phyloP scores from a whole-genome alignment of 2,329 filamentous ascomycete genomes.

The Penicillium sp. region DNA sequence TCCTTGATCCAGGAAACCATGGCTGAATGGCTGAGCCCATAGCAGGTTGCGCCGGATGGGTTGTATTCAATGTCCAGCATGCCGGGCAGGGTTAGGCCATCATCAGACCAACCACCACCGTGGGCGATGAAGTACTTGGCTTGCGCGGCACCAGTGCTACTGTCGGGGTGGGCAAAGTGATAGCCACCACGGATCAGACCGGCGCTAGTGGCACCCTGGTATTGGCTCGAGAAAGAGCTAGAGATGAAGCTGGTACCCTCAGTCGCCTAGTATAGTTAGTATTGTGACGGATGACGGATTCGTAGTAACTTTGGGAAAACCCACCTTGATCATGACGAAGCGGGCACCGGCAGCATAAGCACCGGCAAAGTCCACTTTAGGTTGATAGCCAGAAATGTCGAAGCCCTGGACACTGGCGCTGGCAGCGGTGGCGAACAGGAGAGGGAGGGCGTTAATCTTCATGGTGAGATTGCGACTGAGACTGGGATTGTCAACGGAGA shows the following conservation, averaged over 20 bases:
- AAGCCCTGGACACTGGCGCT: constrained; percentile 26
- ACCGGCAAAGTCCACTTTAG: constrained; percentile 21
- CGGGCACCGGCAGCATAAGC: constrained; percentile 25
- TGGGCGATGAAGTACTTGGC: constrained; percentile 47
- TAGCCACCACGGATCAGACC: constrained; percentile 50
- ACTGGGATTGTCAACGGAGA: not conserved
- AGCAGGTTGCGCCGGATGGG: constrained; percentile 37
- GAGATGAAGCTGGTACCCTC: constrained; percentile 45
- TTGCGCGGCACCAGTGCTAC: constrained; percentile 41
- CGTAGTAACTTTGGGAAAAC: too few relatives aligned
- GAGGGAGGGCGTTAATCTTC: constrained; percentile 13
- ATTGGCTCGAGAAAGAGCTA: constrained; percentile 43
- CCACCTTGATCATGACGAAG: constrained; percentile 31
- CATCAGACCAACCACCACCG: constrained; percentile 48
- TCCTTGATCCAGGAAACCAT: constrained; percentile 49
- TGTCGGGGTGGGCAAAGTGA: constrained; percentile 47
- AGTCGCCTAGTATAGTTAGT: constrained; percentile 38
- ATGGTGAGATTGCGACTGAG: constrained; percentile 5
- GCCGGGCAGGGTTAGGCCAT: constrained; percentile 49
- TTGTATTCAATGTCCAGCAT: constrained; percentile 50
- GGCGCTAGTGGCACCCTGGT: constrained; percentile 43
- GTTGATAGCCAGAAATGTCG: constrained; percentile 28
- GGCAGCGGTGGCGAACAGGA: constrained; percentile 16
- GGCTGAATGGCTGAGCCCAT: constrained; percentile 38
- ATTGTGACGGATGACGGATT: not conserved